Conservation (phyloP, 768 basidiomycete species). For the Tylopilus intermedius region DNA sequence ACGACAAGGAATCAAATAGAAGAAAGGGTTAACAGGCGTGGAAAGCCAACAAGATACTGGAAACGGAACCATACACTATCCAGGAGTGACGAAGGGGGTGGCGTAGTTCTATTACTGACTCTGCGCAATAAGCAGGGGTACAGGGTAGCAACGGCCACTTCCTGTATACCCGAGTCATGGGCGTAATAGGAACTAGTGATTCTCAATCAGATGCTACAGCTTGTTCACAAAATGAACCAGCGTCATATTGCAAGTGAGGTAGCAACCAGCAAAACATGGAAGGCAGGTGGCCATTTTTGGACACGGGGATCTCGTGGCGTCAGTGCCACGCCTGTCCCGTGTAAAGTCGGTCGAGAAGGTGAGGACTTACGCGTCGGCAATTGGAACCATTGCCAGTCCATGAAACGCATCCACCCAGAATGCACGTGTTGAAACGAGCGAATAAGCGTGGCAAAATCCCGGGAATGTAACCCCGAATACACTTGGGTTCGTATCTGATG, state of each 20-base stretch:
- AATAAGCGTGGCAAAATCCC: constrained; percentile 36
- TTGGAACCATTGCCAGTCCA: constrained; percentile 76
- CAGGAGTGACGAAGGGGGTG: neutral
- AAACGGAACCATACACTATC: neutral
- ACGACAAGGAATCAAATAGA: neutral
- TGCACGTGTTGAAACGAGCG: constrained; percentile 74
- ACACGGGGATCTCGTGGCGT: constrained; percentile 17
- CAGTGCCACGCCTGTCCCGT: constrained; percentile 4
- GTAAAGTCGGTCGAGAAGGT: constrained; percentile 2
- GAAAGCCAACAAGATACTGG: neutral
- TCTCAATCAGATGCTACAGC: constrained; percentile 14
- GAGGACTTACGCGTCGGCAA: constrained; percentile 69
- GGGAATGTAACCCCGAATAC: constrained; percentile 19
- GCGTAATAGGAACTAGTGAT: constrained; percentile 14
- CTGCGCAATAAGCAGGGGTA: constrained; percentile 8
- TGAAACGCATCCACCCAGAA: constrained; percentile 83
- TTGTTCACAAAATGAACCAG: constrained; percentile 15
- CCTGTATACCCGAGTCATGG: constrained; percentile 4
- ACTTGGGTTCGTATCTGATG: constrained; percentile 1
- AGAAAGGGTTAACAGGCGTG: neutral
- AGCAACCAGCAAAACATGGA: constrained; percentile 11
- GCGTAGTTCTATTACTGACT: constrained; percentile 3
- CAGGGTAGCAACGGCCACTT: constrained; percentile 21
- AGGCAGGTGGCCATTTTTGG: constrained; percentile 7
- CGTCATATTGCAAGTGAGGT: constrained; percentile 3